Evolutionary conservation across 495 filamentous ascomycete species (phyloP).

Genomic region (Penicillium nucicola): DNA sequence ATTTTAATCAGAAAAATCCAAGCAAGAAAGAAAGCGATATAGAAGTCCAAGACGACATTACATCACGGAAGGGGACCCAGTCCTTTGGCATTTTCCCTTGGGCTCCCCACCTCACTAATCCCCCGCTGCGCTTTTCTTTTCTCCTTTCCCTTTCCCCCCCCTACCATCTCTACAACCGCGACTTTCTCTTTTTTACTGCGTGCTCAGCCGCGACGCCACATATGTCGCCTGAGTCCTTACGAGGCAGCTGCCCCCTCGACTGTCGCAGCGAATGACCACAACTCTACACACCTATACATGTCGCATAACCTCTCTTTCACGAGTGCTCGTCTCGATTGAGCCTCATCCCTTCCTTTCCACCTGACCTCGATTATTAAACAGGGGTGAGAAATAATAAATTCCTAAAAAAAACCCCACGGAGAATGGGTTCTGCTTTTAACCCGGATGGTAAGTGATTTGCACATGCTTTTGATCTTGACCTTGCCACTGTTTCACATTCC

Average conservation of each 20-base stretch:
- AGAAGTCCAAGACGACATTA: slow-evolving; percentile 8
- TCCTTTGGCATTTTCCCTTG: slow-evolving; percentile 40
- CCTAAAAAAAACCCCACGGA: slow-evolving; percentile 16
- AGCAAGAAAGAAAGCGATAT: neutral
- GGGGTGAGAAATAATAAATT: neutral
- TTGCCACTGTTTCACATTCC: slow-evolving; percentile 21
- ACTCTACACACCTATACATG: slow-evolving; percentile 10
- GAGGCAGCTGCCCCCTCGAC: slow-evolving; percentile 38
- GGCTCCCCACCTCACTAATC: slow-evolving; percentile 29
- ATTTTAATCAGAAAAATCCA: too few relatives aligned
- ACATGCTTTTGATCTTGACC: slow-evolving; percentile 11
- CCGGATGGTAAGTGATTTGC: slow-evolving; percentile 39
- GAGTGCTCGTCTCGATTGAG: slow-evolving; percentile 23
- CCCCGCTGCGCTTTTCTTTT: slow-evolving; percentile 15
- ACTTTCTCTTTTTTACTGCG: slow-evolving; percentile 1
- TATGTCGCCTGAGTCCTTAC: slow-evolving; percentile 36
- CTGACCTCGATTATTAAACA: neutral
- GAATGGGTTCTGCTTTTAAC: slow-evolving; percentile 40
- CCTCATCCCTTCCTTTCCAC: slow-evolving; percentile 14
- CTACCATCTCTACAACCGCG: neutral
- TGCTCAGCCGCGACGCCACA: slow-evolving; percentile 26
- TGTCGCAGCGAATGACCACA: slow-evolving; percentile 24
- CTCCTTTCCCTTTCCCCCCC: slow-evolving; percentile 3
- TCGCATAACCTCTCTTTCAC: slow-evolving; percentile 9
- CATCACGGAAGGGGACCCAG: slow-evolving; percentile 15